phyloP scores from a whole-genome alignment of 140 eudicot genomes.

The Bidens hawaiensis region DNA sequence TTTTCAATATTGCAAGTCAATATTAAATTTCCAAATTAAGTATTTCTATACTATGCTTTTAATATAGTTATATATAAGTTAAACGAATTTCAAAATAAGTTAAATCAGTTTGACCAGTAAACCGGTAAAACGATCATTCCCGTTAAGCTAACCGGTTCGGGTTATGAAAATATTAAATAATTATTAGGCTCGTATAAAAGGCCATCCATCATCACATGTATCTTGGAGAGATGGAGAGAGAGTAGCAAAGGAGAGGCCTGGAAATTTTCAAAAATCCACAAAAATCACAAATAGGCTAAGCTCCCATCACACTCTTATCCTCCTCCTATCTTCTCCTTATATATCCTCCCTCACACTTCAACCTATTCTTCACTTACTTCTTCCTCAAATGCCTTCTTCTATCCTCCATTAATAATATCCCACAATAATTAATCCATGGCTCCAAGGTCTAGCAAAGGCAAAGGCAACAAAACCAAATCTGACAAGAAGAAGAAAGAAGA shows the following conservation, averaged over 20 bases:
- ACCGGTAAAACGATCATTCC: no score
- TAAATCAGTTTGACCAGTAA: no score
- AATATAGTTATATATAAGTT: no score
- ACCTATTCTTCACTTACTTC: conserved; percentile 8
- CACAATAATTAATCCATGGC: conserved; percentile 45
- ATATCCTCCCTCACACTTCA: conserved; percentile 21
- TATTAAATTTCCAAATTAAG: no score
- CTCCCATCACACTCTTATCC: conserved; percentile 50
- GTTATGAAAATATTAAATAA: no score
- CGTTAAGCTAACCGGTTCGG: no score
- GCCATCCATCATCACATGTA: conserved; percentile 36
- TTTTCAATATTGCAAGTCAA: no score
- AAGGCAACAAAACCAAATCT: conserved; percentile 65
- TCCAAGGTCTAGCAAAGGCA: conserved; percentile 82
- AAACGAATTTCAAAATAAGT: no score
- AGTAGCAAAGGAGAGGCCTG: conserved; percentile 50
- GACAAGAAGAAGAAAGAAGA: conserved; percentile 94
- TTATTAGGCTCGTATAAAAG: conserved; percentile 10
- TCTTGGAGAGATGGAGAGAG: conserved; percentile 21
- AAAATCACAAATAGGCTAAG: conserved; percentile 19
- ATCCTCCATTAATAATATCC: conserved; percentile 6
- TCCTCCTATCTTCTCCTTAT: conserved; percentile 39
- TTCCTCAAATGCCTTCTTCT: conserved; percentile 14
- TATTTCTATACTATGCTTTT: no score
- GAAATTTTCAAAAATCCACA: conserved; percentile 38